phyloP scores from a whole-genome alignment of 2,329 filamentous ascomycete species.

The Dactylellina sp. region DNA sequence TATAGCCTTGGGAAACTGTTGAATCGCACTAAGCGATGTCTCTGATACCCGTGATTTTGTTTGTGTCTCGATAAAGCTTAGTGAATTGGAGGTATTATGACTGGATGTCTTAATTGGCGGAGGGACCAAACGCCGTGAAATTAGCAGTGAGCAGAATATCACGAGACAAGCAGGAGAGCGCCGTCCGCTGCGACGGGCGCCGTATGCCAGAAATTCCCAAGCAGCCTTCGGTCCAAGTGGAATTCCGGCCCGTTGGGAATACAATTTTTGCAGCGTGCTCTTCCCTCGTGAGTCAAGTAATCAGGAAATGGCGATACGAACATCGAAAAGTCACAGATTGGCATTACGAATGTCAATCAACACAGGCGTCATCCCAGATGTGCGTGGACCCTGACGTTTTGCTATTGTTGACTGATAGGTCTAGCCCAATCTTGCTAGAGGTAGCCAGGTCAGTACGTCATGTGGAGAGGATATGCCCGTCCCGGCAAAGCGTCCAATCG shows the following conservation, averaged over 20 bases:
- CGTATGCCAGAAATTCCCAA: conserved; percentile 20
- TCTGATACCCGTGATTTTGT: conserved; percentile 15
- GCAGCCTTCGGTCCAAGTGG: conserved; percentile 13
- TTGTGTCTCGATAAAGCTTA: neutral
- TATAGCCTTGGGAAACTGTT: no score
- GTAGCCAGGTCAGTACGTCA: conserved; percentile 34
- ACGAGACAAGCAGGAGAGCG: conserved; percentile 6
- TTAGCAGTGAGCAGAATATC: neutral
- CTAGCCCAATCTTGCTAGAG: neutral
- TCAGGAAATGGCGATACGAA: conserved; percentile 14
- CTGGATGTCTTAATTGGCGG: neutral
- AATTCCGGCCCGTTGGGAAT: conserved; percentile 17
- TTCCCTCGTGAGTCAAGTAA: conserved; percentile 39
- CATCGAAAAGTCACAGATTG: conserved; percentile 41
- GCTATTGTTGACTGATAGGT: conserved; percentile 32
- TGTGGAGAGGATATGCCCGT: conserved; percentile 31
- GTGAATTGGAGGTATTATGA: neutral
- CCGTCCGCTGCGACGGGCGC: conserved; percentile 24
- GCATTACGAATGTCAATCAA: conserved; percentile 45
- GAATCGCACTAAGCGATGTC: neutral
- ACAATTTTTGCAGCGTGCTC: conserved; percentile 14
- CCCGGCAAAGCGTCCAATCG: neutral
- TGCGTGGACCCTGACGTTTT: conserved; percentile 42
- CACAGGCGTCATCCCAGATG: conserved; percentile 16
- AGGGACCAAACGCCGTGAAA: neutral